Conservation (phyloP, 169 alveolate species). For the Perkinsus chesapeaki region DNA sequence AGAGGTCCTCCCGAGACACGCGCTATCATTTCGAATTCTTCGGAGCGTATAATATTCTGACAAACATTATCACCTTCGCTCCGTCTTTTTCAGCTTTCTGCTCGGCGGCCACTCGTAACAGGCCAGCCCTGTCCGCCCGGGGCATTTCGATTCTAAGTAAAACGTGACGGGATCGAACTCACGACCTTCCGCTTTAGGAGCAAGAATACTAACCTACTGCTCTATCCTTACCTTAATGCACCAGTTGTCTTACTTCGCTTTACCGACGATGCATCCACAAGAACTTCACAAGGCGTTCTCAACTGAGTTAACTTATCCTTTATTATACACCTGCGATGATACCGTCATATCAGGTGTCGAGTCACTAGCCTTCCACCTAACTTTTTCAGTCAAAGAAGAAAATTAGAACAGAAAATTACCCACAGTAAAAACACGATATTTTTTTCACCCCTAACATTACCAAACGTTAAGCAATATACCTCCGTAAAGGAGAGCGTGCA, state of each 20-base stretch:
- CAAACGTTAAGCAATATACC: too few relatives aligned
- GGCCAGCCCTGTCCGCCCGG: background rate
- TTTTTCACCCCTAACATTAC: too few relatives aligned
- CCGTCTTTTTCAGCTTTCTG: background rate
- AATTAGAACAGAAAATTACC: too few relatives aligned
- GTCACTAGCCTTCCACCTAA: too few relatives aligned
- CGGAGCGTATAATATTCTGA: too few relatives aligned
- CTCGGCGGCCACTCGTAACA: background rate
- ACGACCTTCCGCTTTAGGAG: background rate
- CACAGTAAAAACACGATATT: too few relatives aligned
- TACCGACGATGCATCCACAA: background rate
- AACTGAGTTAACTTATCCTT: slow-evolving; percentile 62
- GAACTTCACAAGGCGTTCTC: slow-evolving; percentile 25
- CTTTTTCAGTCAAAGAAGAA: too few relatives aligned
- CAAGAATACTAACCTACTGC: background rate
- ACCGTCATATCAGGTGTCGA: too few relatives aligned
- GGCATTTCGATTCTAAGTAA: background rate
- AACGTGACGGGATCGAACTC: background rate
- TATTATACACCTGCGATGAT: slow-evolving; percentile 41
- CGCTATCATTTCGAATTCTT: background rate
- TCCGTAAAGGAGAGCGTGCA: too few relatives aligned
- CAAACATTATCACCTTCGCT: background rate
- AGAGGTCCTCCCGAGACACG: too few relatives aligned
- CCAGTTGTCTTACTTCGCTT: background rate
- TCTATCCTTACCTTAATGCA: background rate